Evolutionary conservation across 495 filamentous ascomycete species (phyloP).

Genomic region (Letharia columbiana): DNA sequence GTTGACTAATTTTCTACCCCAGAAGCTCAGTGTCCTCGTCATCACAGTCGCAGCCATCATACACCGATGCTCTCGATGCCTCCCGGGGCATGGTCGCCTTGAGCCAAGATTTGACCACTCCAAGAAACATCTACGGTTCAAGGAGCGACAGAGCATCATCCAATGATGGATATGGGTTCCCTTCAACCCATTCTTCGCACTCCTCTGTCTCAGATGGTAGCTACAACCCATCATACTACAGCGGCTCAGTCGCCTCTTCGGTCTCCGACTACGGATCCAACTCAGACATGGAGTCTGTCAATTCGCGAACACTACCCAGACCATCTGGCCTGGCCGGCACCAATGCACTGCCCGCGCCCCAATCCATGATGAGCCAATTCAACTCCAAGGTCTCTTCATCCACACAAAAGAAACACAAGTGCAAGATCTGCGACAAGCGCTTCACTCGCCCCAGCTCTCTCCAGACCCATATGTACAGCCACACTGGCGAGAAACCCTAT

Average conservation of each 20-base stretch:
- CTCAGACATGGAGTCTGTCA: slow-evolving; percentile 69
- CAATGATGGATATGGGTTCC: slow-evolving; percentile 85
- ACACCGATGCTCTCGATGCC: slow-evolving; percentile 79
- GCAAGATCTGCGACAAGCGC: slow-evolving; percentile 98
- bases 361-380: slow-evolving; percentile 98
- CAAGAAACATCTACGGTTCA: slow-evolving; percentile 77
- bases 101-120: slow-evolving; percentile 75
- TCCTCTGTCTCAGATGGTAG: slow-evolving; percentile 86
- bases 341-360: slow-evolving; percentile 63
- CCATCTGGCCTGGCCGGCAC: slow-evolving; percentile 61
- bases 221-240: slow-evolving; percentile 64
- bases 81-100: slow-evolving; percentile 87
- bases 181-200: slow-evolving; percentile 79
- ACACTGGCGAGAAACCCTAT: slow-evolving; percentile 97
- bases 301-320: slow-evolving; percentile 73
- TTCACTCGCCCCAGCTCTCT: slow-evolving; percentile 94
- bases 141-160: slow-evolving; percentile 58
- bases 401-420: slow-evolving; percentile 99
- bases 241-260: slow-evolving; percentile 69
- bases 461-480: slow-evolving; percentile 98
- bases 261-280: slow-evolving; percentile 93
- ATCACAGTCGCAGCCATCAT: slow-evolving; percentile 37
- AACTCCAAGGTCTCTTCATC: slow-evolving; percentile 93
- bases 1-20: slow-evolving; percentile 52
- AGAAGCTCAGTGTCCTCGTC: slow-evolving; percentile 42